Percentiles rank a stretch among this genome's conserved stretches.
phyloP scores from a whole-genome alignment of 345 rosid species.

The Ceriops tagal region DNA sequence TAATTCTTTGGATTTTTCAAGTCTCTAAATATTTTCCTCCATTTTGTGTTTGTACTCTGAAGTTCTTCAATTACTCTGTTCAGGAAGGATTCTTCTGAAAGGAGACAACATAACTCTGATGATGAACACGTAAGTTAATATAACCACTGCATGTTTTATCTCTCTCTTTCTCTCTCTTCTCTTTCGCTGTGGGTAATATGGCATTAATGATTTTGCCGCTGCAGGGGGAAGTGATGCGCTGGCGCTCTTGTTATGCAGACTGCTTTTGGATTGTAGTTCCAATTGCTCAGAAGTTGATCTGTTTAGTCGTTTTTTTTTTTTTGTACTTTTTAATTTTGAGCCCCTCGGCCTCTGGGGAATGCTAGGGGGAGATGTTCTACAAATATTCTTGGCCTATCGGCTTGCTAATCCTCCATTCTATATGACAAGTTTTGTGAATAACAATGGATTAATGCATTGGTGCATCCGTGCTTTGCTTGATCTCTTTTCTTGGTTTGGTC shows the following conservation, averaged over 20 bases:
- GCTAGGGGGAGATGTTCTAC: too few relatives aligned
- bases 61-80: neutral
- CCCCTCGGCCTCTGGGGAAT: too few relatives aligned
- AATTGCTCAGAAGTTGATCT: neutral
- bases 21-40: neutral
- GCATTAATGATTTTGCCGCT: neutral
- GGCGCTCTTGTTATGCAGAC: too few relatives aligned
- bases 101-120: constrained; percentile 91
- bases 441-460: too few relatives aligned
- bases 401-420: too few relatives aligned
- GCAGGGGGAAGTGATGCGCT: constrained; percentile 53
- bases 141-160: neutral
- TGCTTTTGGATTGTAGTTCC: neutral
- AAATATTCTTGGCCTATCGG: too few relatives aligned
- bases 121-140: constrained; percentile 73
- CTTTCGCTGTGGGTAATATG: neutral
- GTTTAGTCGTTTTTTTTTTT: neutral
- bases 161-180: constrained; percentile 5
- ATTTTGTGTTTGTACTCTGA: constrained; percentile 2
- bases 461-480: neutral
- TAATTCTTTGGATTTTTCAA: neutral
- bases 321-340: too few relatives aligned
- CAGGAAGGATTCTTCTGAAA: constrained; percentile 91
- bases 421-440: too few relatives aligned
- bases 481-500: neutral